These are phyloP conservation scores for Capronia coronata DNA, from an alignment of 2,329 filamentous ascomycete species.

Conservation along the genomic window DNA sequence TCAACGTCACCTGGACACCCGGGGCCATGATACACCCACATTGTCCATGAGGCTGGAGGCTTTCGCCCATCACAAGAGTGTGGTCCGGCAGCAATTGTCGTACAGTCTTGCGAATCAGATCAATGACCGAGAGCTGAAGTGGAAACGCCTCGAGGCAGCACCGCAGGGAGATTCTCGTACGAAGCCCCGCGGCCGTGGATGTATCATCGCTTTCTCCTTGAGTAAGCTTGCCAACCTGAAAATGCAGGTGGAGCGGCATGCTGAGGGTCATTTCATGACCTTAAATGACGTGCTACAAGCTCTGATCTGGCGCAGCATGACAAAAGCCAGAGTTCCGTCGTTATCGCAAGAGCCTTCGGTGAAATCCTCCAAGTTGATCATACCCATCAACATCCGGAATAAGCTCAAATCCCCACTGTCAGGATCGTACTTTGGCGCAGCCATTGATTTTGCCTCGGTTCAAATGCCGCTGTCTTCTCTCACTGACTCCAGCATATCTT, in stretches of 20 bases:
- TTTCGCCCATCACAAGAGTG: conserved; percentile 22
- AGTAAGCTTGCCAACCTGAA: conserved; percentile 13
- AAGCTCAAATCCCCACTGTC: conserved; percentile 35
- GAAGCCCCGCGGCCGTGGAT: conserved; percentile 23
- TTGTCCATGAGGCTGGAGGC: conserved; percentile 20
- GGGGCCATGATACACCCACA: conserved; percentile 6
- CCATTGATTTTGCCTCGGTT: conserved; percentile 35
- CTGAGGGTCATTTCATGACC: conserved; percentile 12
- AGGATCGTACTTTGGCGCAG: conserved; percentile 36
- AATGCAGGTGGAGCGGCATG: conserved; percentile 4
- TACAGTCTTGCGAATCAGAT: conserved; percentile 20
- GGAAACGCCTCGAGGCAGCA: conserved; percentile 8
- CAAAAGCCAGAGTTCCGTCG: conserved; percentile 31
- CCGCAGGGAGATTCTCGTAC: neutral
- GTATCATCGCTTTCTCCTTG: conserved; percentile 22
- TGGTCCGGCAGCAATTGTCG: conserved; percentile 23
- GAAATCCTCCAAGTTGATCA: conserved; percentile 35
- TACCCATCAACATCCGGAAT: conserved; percentile 37
- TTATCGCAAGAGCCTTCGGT: conserved; percentile 29
- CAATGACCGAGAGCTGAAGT: conserved; percentile 19
- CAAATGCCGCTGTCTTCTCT: conserved; percentile 28
- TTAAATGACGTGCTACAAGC: conserved; percentile 29
- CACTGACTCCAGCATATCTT: conserved; percentile 19
- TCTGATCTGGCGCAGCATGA: conserved; percentile 34
- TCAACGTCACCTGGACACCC: conserved; percentile 14